Base-by-base conservation (phyloP, 306 rosid species). In the Ormosia semicastrata region DNA sequence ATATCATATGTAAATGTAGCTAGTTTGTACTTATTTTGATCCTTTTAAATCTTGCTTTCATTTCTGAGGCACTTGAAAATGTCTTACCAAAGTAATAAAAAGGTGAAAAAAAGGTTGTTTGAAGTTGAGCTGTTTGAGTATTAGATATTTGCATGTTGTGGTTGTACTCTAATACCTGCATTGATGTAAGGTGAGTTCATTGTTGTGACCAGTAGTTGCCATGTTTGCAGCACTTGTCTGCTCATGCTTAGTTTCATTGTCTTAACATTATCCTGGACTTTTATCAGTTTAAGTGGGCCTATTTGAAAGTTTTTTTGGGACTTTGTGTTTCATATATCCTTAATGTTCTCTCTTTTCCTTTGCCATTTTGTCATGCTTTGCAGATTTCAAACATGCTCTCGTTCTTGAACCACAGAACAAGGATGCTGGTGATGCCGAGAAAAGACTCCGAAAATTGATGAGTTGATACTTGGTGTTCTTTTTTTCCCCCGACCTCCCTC, bases 391-490 rank as follows among this genome's bases (percentile, higher is more conserved):
- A 88, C 89, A 88, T 63, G 95, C 95, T 65, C 86, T 71, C 15
- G 90, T 91, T 71, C 95, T 91, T 54, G 95, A 91, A 81, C 95
- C 95, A 1, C 90, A 83, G 82, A 91, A 91, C 76, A 91, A 91
- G 83, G 81, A 71, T 54, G 95, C 95, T 1, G 79, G 57, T 58
- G 33, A 10, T 67, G 95, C 92, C 41, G 95, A 89, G 72, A 89
- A 78, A 76, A 89, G 95, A 56, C 77, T 91, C 33, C 68, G 80
- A 86, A 89, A 88, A 78, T 79, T 88, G 78, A 85, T 86, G 81
- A 82, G 85, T 62, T 89, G 87, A 89, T 17, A 32, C 46, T 54
- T 17, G 6, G 6, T 7, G 13, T 24, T 39, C 10, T 52, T 41
- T 59, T 77, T 34, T 2, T 4, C 53, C 12, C 17, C 1, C n/a